Conservation (phyloP, 1,284 basidiomycete genomes). For the Cystobasidium slooffiae region DNA sequence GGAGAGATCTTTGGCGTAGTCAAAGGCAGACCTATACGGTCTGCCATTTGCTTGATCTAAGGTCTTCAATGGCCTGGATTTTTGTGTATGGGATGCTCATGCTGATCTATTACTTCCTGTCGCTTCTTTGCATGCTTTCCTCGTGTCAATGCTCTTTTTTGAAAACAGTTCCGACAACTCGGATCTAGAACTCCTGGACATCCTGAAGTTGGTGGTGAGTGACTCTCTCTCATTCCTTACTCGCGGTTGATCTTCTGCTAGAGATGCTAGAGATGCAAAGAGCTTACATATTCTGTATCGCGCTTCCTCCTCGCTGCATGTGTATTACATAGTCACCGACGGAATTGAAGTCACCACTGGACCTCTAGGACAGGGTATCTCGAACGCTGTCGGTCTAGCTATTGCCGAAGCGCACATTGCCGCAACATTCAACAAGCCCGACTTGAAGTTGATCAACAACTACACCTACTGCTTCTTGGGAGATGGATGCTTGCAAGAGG, state of each 20-base stretch:
- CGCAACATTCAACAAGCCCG: constrained; percentile 85
- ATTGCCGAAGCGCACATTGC: constrained; percentile 89
- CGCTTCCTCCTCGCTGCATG: background rate
- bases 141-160: background rate
- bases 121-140: background rate
- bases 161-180: constrained; percentile 64
- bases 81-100: background rate
- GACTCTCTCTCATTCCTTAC: background rate
- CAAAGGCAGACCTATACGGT: too few species aligned
- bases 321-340: constrained; percentile 68
- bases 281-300: background rate
- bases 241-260: background rate
- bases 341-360: constrained; percentile 96
- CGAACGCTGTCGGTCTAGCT: constrained; percentile 89
- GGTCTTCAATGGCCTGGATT: too few species aligned
- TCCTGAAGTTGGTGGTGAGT: constrained; percentile 66
- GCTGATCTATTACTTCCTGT: background rate
- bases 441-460: constrained; percentile 83
- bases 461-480: constrained; percentile 91
- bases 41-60: too few species aligned
- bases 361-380: constrained; percentile 85
- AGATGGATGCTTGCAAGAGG: constrained; percentile 96
- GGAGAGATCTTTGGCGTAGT: background rate
- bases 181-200: constrained; percentile 69
- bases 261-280: background rate